A percentile compares a stretch with the other conserved stretches of the same genome.
Conservation (phyloP, 345 rosid species). For the Microcos paniculata region DNA sequence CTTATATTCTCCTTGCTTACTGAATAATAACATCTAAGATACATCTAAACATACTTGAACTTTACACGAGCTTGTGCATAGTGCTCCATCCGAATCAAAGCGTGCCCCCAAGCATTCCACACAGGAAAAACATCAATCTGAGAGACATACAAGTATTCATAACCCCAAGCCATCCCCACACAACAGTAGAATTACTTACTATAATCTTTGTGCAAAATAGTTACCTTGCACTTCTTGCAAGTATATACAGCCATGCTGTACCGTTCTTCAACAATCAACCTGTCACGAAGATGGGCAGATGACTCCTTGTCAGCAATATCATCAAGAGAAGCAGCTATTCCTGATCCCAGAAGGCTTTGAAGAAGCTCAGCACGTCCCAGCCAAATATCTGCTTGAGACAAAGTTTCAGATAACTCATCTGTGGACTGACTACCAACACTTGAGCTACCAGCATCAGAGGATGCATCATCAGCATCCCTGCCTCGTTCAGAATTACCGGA, state of each 20-base stretch:
- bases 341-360: conserved; percentile 94
- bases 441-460: conserved; percentile 91
- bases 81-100: conserved; percentile 89
- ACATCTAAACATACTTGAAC: conserved; percentile 63
- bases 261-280: conserved; percentile 86
- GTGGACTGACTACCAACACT: conserved; percentile 79
- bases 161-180: conserved; percentile 19
- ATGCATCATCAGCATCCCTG: conserved; percentile 81
- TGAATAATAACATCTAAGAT: neutral
- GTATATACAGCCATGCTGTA: conserved; percentile 99
- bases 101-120: conserved; percentile 99
- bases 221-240: conserved; percentile 96
- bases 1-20: neutral
- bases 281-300: conserved; percentile 76
- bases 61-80: conserved; percentile 91
- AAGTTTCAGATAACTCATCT: conserved; percentile 75
- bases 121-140: conserved; percentile 96
- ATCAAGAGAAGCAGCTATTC: conserved; percentile 90
- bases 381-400: conserved; percentile 74
- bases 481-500: conserved; percentile 59
- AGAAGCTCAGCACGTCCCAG: conserved; percentile 93
- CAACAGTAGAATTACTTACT: conserved; percentile 18
- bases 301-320: conserved; percentile 90
- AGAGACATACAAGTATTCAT: conserved; percentile 21
- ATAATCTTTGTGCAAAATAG: conserved; percentile 18